Evolutionary conservation across 306 rosid genomes (phyloP).

Genomic region (Hippophae tibetana): DNA sequence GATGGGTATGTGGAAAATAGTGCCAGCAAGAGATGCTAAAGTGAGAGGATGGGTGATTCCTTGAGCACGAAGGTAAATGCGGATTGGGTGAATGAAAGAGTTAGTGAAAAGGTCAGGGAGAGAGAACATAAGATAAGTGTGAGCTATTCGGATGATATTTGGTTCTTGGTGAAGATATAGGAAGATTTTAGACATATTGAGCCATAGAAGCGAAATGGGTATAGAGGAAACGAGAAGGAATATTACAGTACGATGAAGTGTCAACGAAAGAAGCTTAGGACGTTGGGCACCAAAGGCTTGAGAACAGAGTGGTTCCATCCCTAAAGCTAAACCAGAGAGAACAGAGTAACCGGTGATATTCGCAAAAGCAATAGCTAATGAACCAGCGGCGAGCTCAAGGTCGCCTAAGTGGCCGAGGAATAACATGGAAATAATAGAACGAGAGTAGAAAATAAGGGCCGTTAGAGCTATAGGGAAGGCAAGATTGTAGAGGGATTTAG

Average conservation of each 20-base stretch:
- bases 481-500: conserved; percentile 39
- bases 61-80: conserved; percentile 87
- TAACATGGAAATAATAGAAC: conserved; percentile 74
- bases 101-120: conserved; percentile 79
- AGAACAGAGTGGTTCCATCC: conserved; percentile 92
- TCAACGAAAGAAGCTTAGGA: conserved; percentile 53
- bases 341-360: conserved; percentile 87
- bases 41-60: conserved; percentile 66
- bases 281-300: conserved; percentile 92
- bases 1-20: conserved; percentile 43
- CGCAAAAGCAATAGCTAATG: conserved; percentile 77
- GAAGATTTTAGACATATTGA: conserved; percentile 45
- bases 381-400: conserved; percentile 60
- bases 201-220: conserved; percentile 75
- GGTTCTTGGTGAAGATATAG: conserved; percentile 38
- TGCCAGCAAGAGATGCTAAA: conserved; percentile 59
- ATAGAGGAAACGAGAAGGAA: conserved; percentile 50
- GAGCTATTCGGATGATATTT: conserved; percentile 39
- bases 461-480: conserved; percentile 63
- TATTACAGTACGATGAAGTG: conserved; percentile 68
- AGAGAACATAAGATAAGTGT: conserved; percentile 41
- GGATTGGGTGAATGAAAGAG: conserved; percentile 70
- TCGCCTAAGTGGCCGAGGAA: conserved; percentile 75
- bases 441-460: conserved; percentile 67
- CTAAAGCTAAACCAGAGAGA: conserved; percentile 66